These are phyloP conservation scores for Ceraceosorus bombacis DNA, from an alignment of 1,284 basidiomycete genomes.

Conservation along the genomic window DNA sequence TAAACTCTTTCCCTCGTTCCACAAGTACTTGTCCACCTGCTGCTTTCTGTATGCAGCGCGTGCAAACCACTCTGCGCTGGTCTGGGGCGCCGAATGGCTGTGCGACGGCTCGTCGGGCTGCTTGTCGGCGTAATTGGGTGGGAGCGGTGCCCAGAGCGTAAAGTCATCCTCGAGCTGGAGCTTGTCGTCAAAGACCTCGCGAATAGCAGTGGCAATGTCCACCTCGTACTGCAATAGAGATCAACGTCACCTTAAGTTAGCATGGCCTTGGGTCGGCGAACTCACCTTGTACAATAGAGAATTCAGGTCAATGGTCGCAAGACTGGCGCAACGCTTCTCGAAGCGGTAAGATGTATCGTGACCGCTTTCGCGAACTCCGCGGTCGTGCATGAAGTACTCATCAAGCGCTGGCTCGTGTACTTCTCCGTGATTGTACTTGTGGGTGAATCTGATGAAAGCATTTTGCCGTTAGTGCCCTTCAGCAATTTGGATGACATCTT, in stretches of 20 bases:
- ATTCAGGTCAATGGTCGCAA: conserved; percentile 92
- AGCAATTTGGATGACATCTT: too few species aligned
- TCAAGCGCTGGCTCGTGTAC: conserved; percentile 82
- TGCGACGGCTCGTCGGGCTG: conserved; percentile 53
- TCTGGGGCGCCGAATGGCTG: conserved; percentile 54
- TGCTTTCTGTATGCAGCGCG: conserved; percentile 49
- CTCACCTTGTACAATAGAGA: conserved; percentile 63
- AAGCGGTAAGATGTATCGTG: conserved; percentile 97
- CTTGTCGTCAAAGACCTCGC: conserved; percentile 84
- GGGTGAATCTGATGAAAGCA: conserved; percentile 60
- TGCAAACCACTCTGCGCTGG: conserved; percentile 42
- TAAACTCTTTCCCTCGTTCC: conserved; percentile 89
- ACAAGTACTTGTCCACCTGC: conserved; percentile 84
- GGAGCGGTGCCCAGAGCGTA: conserved; percentile 30
- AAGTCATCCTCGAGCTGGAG: conserved; percentile 88
- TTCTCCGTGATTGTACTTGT: conserved; percentile 80
- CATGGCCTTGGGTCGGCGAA: neutral
- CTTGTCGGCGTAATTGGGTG: conserved; percentile 18
- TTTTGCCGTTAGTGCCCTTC: neutral
- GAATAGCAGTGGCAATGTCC: conserved; percentile 60
- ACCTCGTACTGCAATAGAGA: conserved; percentile 31
- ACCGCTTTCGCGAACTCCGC: conserved; percentile 71
- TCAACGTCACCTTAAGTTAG: neutral
- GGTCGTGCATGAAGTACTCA: conserved; percentile 95
- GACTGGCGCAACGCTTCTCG: conserved; percentile 84